Evolutionary conservation across 495 filamentous ascomycete genomes (phyloP), one percentile per base, ranked within the genome.

Genomic region (Collariella sp.): DNA sequence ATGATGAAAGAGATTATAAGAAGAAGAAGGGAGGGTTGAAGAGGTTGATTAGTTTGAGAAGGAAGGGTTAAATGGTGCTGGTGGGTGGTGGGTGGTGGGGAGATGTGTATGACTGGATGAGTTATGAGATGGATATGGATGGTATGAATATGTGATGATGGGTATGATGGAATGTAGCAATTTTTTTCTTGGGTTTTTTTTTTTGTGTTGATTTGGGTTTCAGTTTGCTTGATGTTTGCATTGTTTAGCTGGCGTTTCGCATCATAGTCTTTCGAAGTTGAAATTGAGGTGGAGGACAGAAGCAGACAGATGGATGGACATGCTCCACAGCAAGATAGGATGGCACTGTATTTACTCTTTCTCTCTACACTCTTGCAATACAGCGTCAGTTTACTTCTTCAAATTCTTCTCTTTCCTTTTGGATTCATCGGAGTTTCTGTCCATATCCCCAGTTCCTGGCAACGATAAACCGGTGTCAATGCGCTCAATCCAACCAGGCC

Each of bases 31-130:
- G 33, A 5, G 47, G 54, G 39, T 31, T 62, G 13, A 62, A 55
- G 50, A 41, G 55, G 58, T 24, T 61, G 41, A 35, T 63, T 16
- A 58, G 60, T 39, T 22, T 60, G 38, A 50, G 42, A 34, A 60
- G 39, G 39, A 34, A 23, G 9, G 31, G 20, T 18, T 43, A 9
- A 16, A 26, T 3, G 19, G 31, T 46, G 0, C 11, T 16, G 24
- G 18, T 41, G 20, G 5, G 10, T 15, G 20, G 11, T 23, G 18
- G 38, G 19, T 40, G 20, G 18, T 15, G 44, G 12, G 15, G 36
- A 7, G 36, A 12, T 20, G 46, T 10, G 3, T 20, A 12, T 22
- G 16, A 9, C 16, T 20, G 15, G n/a, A 18, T 41, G 38, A 7
- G 38, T 23, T 23, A 16, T 3, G 40, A 38, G 10, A 31, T 31